A percentile compares a stretch with the other conserved stretches of the same genome.
These are phyloP conservation scores for Nitzschia palea DNA, from an alignment of 108 stramenopile genomes.

Conservation along the genomic window DNA sequence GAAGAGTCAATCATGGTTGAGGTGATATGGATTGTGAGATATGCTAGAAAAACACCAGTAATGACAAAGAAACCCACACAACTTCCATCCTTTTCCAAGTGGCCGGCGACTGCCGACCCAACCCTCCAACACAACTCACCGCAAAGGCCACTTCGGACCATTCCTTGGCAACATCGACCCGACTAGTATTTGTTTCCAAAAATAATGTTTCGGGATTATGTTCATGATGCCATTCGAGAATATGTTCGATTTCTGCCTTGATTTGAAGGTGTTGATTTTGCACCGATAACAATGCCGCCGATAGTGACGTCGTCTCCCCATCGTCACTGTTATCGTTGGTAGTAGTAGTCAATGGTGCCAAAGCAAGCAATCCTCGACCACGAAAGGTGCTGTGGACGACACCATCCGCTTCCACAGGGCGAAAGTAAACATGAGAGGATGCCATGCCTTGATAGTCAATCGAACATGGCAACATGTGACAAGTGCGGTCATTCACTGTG, in stretches of 20 bases:
- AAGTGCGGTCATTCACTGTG: constrained; percentile 13
- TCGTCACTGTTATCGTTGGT: not conserved
- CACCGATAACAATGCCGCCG: not conserved
- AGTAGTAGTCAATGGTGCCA: not conserved
- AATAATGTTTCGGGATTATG: constrained; percentile 20
- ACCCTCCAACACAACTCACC: constrained; percentile 2
- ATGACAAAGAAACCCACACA: no score
- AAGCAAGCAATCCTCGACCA: constrained; percentile 19
- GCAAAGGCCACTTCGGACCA: constrained; percentile 13
- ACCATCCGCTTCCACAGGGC: constrained; percentile 16
- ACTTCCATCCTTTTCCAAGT: no score
- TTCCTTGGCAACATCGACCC: constrained; percentile 11
- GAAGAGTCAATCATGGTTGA: not conserved
- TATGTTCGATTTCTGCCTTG: constrained; percentile 10
- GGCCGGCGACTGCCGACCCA: no score
- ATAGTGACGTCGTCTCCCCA: not conserved
- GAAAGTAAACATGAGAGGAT: constrained; percentile 21
- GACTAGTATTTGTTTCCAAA: not conserved
- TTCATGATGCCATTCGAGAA: constrained; percentile 35
- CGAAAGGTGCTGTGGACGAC: constrained; percentile 18
- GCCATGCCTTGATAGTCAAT: constrained; percentile 33
- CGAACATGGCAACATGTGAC: constrained; percentile 30
- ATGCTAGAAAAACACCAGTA: no score
- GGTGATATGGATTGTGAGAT: no score
- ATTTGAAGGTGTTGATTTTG: not conserved